These are phyloP conservation scores for Colletotrichum truncatum DNA, from an alignment of 2,329 filamentous ascomycete species.

Conservation along the genomic window DNA sequence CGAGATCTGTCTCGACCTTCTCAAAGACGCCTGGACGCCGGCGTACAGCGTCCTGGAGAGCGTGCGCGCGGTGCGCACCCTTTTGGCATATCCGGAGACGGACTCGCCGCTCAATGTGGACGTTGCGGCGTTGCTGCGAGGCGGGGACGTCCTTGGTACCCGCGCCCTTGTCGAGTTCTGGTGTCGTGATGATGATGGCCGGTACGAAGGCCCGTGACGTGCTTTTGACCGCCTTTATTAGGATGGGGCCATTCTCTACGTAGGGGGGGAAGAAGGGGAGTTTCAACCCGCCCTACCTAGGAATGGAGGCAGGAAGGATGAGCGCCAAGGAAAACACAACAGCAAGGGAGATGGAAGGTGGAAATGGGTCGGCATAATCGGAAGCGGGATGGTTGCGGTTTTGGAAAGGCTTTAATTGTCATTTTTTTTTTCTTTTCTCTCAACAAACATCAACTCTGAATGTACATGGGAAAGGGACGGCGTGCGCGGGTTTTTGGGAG, in stretches of 20 bases:
- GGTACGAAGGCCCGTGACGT: constrained; percentile 54
- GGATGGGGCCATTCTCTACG: not conserved
- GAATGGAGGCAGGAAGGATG: not conserved
- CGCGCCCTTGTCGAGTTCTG: constrained; percentile 78
- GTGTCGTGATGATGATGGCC: constrained; percentile 58
- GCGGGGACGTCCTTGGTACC: constrained; percentile 74
- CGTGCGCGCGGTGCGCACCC: constrained; percentile 76
- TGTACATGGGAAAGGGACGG: not conserved
- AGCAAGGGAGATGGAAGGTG: not conserved
- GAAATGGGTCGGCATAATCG: not conserved
- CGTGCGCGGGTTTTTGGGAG: not conserved
- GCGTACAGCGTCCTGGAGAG: constrained; percentile 83
- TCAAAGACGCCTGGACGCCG: constrained; percentile 83
- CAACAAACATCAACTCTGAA: too few species aligned
- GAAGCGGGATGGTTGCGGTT: not conserved
- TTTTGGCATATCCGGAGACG: constrained; percentile 73
- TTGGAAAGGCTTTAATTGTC: not conserved
- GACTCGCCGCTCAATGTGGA: constrained; percentile 85
- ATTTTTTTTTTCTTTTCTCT: not conserved
- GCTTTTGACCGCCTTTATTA: too few species aligned
- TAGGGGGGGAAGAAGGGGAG: not conserved
- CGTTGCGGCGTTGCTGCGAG: constrained; percentile 74
- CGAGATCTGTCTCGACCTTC: constrained; percentile 92
- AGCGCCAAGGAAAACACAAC: too few species aligned
- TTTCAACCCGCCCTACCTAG: not conserved